Percentiles rank a stretch among this genome's conserved stretches.
Evolutionary conservation across 2,329 filamentous ascomycete species (phyloP).

Genomic region (Teratosphaeria epicoccoides): DNA sequence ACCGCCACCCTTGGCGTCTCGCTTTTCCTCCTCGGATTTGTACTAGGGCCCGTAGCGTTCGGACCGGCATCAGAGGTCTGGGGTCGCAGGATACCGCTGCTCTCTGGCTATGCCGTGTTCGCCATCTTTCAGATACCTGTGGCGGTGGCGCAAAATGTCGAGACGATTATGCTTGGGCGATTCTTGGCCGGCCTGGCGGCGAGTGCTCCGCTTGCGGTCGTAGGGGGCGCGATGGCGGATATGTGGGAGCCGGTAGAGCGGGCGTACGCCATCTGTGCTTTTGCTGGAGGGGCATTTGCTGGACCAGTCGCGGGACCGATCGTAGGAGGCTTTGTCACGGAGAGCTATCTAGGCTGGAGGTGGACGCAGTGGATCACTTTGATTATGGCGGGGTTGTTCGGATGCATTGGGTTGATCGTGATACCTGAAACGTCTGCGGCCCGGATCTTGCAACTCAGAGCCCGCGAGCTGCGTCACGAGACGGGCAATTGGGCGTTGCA

Average conservation of each 20-base stretch:
- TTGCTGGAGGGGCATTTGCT: constrained; percentile 15
- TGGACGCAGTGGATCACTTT: constrained; percentile 21
- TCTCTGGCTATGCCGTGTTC: constrained; percentile 41
- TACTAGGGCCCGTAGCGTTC: constrained; percentile 14
- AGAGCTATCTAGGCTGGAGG: constrained; percentile 18
- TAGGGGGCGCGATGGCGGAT: constrained; percentile 27
- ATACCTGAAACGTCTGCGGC: constrained; percentile 43
- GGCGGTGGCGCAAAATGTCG: constrained; percentile 43
- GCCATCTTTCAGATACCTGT: constrained; percentile 47
- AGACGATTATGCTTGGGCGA: constrained; percentile 45
- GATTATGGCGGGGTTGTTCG: constrained; percentile 36
- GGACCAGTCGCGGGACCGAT: constrained; percentile 19
- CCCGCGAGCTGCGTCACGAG: constrained; percentile 37
- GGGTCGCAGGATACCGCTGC: constrained; percentile 41
- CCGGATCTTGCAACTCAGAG: constrained; percentile 39
- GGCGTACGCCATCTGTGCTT: constrained; percentile 16
- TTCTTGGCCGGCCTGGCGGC: constrained; percentile 43
- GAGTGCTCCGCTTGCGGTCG: constrained; percentile 38
- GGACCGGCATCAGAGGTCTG: constrained; percentile 51
- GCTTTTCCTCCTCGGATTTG: constrained; percentile 19
- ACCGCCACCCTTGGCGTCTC: constrained; percentile 17
- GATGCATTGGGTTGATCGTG: constrained; percentile 32
- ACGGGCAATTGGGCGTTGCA: constrained; percentile 40
- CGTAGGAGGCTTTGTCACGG: constrained; percentile 20
- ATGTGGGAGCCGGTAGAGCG: constrained; percentile 15